Conservation (phyloP, 495 filamentous ascomycete genomes). For the Neurospora cerealis region DNA sequence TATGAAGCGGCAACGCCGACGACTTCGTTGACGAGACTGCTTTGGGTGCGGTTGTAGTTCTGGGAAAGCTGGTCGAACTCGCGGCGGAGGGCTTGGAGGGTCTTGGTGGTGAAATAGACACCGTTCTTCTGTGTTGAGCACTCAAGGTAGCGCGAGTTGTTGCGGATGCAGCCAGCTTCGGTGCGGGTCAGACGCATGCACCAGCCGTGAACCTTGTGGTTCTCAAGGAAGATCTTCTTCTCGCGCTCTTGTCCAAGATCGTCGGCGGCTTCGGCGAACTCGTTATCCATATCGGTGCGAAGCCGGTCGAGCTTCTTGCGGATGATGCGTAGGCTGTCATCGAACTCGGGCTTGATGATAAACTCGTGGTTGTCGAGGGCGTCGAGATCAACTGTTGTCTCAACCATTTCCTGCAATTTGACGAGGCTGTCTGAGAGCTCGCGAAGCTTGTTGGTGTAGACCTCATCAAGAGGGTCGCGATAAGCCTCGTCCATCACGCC, state of each 20-base stretch:
- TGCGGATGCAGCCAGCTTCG: slow-evolving; percentile 87
- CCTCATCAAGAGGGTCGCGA: slow-evolving; percentile 73
- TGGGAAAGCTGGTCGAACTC: slow-evolving; percentile 92
- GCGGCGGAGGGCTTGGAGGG: slow-evolving; percentile 70
- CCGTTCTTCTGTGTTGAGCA: slow-evolving; percentile 98
- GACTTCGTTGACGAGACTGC: slow-evolving; percentile 83
- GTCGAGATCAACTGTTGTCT: slow-evolving; percentile 94
- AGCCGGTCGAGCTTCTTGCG: slow-evolving; percentile 84
- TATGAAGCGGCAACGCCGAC: slow-evolving; percentile 91
- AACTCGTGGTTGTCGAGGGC: slow-evolving; percentile 96
- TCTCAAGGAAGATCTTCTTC: slow-evolving; percentile 97
- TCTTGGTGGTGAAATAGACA: slow-evolving; percentile 90
- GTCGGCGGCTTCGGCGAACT: slow-evolving; percentile 64
- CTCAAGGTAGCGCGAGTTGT: slow-evolving; percentile 83
- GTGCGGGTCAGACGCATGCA: slow-evolving; percentile 89
- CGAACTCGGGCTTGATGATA: slow-evolving; percentile 97
- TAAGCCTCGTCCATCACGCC: slow-evolving; percentile 94
- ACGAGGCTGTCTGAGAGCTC: slow-evolving; percentile 67
- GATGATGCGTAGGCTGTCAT: slow-evolving; percentile 78
- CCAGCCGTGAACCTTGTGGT: slow-evolving; percentile 92
- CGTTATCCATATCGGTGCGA: slow-evolving; percentile 69
- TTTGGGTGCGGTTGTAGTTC: slow-evolving; percentile 93
- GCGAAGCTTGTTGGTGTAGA: slow-evolving; percentile 75
- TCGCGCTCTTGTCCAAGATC: slow-evolving; percentile 91
- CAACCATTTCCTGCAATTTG: slow-evolving; percentile 95